Conservation (phyloP, 352 stramenopile genomes). For the Globisporangium camurandrum region DNA sequence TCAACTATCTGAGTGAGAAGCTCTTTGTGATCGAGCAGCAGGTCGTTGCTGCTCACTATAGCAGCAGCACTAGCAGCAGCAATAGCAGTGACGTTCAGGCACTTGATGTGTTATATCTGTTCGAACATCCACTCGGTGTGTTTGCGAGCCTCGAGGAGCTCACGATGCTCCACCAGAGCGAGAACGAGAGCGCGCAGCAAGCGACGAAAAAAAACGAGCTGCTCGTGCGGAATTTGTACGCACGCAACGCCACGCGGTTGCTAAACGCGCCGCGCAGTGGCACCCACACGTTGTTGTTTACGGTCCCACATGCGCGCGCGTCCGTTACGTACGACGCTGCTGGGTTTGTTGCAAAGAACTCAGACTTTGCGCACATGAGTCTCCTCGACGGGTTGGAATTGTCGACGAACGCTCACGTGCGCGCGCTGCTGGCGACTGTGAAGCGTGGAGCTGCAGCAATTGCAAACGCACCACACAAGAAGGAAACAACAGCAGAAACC, state of each 20-base stretch:
- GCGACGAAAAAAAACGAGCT: conserved; percentile 62
- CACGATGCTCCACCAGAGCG: conserved; percentile 50
- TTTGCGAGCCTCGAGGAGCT: conserved; percentile 68
- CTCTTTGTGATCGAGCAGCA: conserved; percentile 37
- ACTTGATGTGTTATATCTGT: conserved; percentile 31
- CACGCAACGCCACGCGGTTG: conserved; percentile 28
- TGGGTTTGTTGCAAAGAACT: conserved; percentile 69
- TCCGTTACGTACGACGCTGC: conserved; percentile 46
- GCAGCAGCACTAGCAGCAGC: not conserved
- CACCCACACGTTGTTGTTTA: conserved; percentile 25
- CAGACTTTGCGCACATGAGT: conserved; percentile 36
- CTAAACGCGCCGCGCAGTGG: conserved; percentile 15
- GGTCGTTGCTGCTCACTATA: conserved; percentile 7
- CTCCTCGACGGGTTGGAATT: conserved; percentile 24
- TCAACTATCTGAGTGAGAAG: conserved; percentile 82
- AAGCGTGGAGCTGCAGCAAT: not conserved
- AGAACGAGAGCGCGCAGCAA: conserved; percentile 32
- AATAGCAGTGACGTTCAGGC: too few relatives aligned
- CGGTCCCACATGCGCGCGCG: conserved; percentile 39
- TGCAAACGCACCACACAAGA: not conserved
- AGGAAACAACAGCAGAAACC: not conserved
- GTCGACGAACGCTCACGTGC: conserved; percentile 21
- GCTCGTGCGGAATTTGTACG: conserved; percentile 57
- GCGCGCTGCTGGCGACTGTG: conserved; percentile 18
- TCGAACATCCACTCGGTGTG: conserved; percentile 45